phyloP scores from a whole-genome alignment of 1,284 basidiomycete species.

The Ganoderma sp. region DNA sequence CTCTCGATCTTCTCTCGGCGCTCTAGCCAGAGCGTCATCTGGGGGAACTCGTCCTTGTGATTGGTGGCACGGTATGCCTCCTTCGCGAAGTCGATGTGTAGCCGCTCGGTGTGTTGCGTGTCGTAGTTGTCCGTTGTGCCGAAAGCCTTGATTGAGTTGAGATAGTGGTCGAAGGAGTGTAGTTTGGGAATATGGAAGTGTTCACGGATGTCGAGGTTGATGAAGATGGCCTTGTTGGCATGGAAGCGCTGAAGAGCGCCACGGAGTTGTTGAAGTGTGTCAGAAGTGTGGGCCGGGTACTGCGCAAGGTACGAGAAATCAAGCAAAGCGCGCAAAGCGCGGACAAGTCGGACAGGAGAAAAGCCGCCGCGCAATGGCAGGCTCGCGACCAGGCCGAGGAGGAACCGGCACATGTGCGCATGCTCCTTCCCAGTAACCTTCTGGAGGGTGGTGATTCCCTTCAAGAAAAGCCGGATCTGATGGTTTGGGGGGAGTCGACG shows the following conservation, averaged over 20 bases:
- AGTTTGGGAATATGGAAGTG: slow-evolving; percentile 38
- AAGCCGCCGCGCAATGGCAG: slow-evolving; percentile 22
- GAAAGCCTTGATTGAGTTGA: neutral
- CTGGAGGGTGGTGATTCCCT: slow-evolving; percentile 31
- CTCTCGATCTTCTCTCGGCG: slow-evolving; percentile 32
- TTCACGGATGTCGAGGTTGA: slow-evolving; percentile 23
- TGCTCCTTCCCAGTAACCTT: slow-evolving; percentile 35
- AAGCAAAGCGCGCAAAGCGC: neutral
- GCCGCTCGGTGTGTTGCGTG: slow-evolving; percentile 29
- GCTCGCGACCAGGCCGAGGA: slow-evolving; percentile 37
- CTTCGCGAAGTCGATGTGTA: slow-evolving; percentile 39
- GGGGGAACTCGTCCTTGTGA: slow-evolving; percentile 41
- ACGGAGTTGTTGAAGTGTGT: neutral
- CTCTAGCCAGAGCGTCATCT: slow-evolving; percentile 47
- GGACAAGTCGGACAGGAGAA: neutral
- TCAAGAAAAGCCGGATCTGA: slow-evolving; percentile 31
- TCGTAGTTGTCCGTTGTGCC: slow-evolving; percentile 19
- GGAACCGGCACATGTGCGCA: slow-evolving; percentile 24
- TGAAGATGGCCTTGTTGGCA: slow-evolving; percentile 11
- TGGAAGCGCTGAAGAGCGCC: slow-evolving; percentile 2
- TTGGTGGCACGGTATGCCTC: slow-evolving; percentile 40
- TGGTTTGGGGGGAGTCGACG: slow-evolving; percentile 7
- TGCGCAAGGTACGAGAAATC: slow-evolving; percentile 14
- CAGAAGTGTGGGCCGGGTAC: neutral
- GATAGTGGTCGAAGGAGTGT: slow-evolving; percentile 18